Base-by-base conservation (phyloP, 352 stramenopile species). In the Phytopythium cucurbitacearum region DNA sequence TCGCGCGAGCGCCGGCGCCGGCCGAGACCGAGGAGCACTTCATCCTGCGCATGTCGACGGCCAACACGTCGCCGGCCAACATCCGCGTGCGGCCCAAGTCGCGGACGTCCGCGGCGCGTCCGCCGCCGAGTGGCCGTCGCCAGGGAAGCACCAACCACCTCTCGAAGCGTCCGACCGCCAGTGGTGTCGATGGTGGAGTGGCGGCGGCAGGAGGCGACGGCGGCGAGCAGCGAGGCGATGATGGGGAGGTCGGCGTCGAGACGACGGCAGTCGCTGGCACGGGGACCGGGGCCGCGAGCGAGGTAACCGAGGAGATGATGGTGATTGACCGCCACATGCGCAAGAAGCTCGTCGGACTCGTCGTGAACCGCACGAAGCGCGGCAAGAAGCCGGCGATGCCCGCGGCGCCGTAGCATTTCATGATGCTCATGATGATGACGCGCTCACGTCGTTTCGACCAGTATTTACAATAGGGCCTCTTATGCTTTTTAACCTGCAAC, bases 1-100 rank as follows among this genome's bases (percentile, higher is more conserved):
- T 67, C 35, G 56, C 74, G n/a, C 76, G 78, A 3, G 76, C 76
- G 9, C 78, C 82, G 15, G 80, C 76, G 36, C 75, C 72, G 2
- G 82, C 67, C 9, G 82, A 93, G 56, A 89, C 66, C n/a, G 80
- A 93, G 47, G 74, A 91, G 49, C 82, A 91, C 61, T 93, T 91
- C 48, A 93, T 93, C 48, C 45, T 93, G 37, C 80, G 76, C 35
- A 90, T 93, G 73, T 87, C 82, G n/a, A 74, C 64, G 1, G 71
- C 82, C 32, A 83, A 86, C 49, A 80, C 69, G 9, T 83, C 82
- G 15, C 53, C 78, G 12, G 61, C 72, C 11, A 93, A 93, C 44
- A 73, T 93, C 38, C 76, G 80, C n/a, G 82, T 93, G 57, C 76
- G 80, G 10, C 80, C 76, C 7, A 91, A 87, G 57, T 89, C 78